Evolutionary conservation across 495 filamentous ascomycete genomes (phyloP).

Genomic region (Rusavskia elegans): DNA sequence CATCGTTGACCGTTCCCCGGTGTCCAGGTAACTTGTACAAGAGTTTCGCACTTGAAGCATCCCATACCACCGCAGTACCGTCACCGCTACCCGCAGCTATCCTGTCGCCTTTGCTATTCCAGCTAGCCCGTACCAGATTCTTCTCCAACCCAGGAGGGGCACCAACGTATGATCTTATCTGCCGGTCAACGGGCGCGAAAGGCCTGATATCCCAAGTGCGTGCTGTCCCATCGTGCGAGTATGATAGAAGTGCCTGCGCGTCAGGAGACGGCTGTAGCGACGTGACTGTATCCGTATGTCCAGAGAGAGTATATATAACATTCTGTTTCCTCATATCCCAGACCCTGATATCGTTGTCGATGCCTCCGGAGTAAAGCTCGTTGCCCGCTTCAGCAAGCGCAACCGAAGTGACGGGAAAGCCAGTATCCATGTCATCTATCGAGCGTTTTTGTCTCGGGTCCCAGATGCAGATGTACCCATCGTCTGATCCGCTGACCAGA

Average conservation of each 20-base stretch:
- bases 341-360: conserved; percentile 93
- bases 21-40: conserved; percentile 92
- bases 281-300: conserved; percentile 84
- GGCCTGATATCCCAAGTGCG: conserved; percentile 93
- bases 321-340: conserved; percentile 92
- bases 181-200: conserved; percentile 76
- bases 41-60: conserved; percentile 62
- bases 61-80: conserved; percentile 83
- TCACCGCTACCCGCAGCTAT: conserved; percentile 86
- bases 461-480: conserved; percentile 92
- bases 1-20: conserved; percentile 89
- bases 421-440: conserved; percentile 73
- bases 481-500: conserved; percentile 76
- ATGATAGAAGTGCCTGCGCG: conserved; percentile 76
- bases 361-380: conserved; percentile 87
- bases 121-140: conserved; percentile 82
- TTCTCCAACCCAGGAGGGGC: conserved; percentile 77
- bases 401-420: conserved; percentile 84
- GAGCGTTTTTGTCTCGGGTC: conserved; percentile 86
- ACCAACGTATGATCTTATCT: conserved; percentile 74
- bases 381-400: conserved; percentile 85
- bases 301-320: conserved; percentile 70
- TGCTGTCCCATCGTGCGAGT: conserved; percentile 84
- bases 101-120: conserved; percentile 73
- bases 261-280: conserved; percentile 83